Conservation (phyloP, 2,329 filamentous ascomycete species). For the Zalaria obscura region DNA sequence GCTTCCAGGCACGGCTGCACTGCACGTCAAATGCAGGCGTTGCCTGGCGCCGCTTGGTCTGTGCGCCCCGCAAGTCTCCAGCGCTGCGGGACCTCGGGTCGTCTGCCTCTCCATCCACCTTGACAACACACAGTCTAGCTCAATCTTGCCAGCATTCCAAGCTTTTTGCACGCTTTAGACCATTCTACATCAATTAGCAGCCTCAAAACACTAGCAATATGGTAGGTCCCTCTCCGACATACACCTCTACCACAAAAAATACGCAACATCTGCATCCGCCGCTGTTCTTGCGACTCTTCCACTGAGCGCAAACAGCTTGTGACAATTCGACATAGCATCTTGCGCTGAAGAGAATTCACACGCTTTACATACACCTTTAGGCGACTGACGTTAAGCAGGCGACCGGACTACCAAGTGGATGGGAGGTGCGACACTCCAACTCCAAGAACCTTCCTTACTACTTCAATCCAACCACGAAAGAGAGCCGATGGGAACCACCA, state of each 20-base stretch:
- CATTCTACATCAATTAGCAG: neutral
- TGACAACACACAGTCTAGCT: neutral
- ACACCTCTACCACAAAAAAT: constrained; percentile 26
- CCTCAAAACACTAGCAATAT: constrained; percentile 1
- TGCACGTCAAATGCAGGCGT: too few species aligned
- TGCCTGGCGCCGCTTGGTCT: too few species aligned
- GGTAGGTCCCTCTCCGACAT: constrained; percentile 1
- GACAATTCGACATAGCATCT: too few species aligned
- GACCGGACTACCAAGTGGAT: constrained; percentile 68
- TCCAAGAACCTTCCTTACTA: constrained; percentile 99
- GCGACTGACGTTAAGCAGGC: constrained; percentile 1
- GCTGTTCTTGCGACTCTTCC: neutral
- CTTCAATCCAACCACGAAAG: constrained; percentile 76
- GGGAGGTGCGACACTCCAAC: constrained; percentile 96
- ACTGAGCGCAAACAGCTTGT: too few species aligned
- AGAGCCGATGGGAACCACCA: constrained; percentile 92
- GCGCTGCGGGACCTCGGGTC: too few species aligned
- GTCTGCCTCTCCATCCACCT: too few species aligned
- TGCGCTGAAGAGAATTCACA: too few species aligned
- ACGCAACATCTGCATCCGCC: constrained; percentile 21
- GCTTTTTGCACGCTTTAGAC: too few species aligned
- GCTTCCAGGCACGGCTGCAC: too few species aligned
- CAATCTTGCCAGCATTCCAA: neutral
- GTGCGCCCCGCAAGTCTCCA: too few species aligned
- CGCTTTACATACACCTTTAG: too few species aligned